Base-by-base conservation (phyloP, 108 stramenopile genomes). In the Cylindrotheca closterium region DNA sequence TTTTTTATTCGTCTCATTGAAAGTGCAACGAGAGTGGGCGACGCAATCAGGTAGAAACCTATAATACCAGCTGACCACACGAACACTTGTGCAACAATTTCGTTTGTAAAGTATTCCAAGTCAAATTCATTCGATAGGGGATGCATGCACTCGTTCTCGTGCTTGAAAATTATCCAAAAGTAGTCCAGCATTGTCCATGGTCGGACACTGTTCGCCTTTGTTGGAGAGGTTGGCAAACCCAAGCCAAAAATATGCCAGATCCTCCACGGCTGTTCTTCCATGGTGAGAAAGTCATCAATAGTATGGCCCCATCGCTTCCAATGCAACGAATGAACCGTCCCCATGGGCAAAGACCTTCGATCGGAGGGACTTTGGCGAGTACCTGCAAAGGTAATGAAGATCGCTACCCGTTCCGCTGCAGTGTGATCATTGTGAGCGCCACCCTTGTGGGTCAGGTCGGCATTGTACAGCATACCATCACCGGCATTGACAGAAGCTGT, bases 391-490 rank as follows among this genome's bases (percentile, higher is more conserved):
- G 37, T 42, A 42, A 42, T 42, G 15, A 42, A 42, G 7, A 42
- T 42, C 15, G 15, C 37, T 7, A 42, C 37, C 15, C 37, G 37
- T 42, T 42, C 37, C 10, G 37, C 15, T 10, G 10, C 37, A 7
- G 7, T 15, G 10, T 42, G 10, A 42, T 42, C 37, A 10, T 12
- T 26, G 47, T 77, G 70, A 7, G 57, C 58, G 0, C 47, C 32
- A 26, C 75, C 75, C 2, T 52, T 34, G 62, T 74, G 73, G 12
- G n/a, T 17, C 4, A 56, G 7, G 2, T 51, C 18, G 15, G 31
- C 34, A 66, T 73, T 51, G 30, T 33, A 58, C 49, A 73, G 37
- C 1, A 58, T 21, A 32, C 64, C 71, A 65, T 59, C 47, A 10
- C 71, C 71, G 0, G 70, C 52, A n/a, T 71, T 71, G 7, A 42